These are phyloP conservation scores for Aspergillus versicolor DNA, from an alignment of 2,329 filamentous ascomycete genomes.

Conservation along the genomic window DNA sequence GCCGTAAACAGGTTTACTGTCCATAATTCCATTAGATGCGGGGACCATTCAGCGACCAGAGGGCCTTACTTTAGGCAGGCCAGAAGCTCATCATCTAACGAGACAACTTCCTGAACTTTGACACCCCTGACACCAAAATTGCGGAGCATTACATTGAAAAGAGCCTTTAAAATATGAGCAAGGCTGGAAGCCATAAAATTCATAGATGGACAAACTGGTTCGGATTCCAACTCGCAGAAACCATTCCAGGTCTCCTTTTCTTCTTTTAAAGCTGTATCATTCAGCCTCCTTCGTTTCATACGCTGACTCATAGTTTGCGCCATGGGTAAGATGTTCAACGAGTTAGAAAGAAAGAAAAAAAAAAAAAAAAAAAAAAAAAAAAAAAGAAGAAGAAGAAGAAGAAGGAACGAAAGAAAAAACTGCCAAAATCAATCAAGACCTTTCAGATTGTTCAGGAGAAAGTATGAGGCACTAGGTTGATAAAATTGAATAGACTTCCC, in stretches of 20 bases:
- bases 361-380: neutral
- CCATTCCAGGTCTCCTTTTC: slow-evolving; percentile 48
- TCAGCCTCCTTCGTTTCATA: slow-evolving; percentile 30
- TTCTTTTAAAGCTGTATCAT: slow-evolving; percentile 23
- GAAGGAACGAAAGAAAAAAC: neutral
- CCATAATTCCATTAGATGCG: slow-evolving; percentile 4
- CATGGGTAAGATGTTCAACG: neutral
- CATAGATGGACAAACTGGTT: slow-evolving; percentile 62
- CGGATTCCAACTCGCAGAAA: slow-evolving; percentile 76
- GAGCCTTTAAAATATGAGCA: slow-evolving; percentile 53
- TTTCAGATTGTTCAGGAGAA: neutral
- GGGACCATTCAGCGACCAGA: neutral
- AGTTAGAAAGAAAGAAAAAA: neutral
- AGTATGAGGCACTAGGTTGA: neutral
- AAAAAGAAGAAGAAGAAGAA: too few species aligned
- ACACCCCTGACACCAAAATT: slow-evolving; percentile 74
- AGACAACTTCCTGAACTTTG: slow-evolving; percentile 73
- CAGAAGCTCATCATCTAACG: slow-evolving; percentile 66
- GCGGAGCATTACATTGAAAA: slow-evolving; percentile 81
- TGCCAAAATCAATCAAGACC: neutral
- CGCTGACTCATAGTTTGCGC: slow-evolving; percentile 27
- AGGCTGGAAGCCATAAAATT: neutral
- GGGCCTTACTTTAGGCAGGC: slow-evolving; percentile 60
- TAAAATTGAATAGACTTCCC: neutral
- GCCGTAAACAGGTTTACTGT: slow-evolving; percentile 72